phyloP scores from a whole-genome alignment of 257 asterid species.

The Pogostemon cablin region DNA sequence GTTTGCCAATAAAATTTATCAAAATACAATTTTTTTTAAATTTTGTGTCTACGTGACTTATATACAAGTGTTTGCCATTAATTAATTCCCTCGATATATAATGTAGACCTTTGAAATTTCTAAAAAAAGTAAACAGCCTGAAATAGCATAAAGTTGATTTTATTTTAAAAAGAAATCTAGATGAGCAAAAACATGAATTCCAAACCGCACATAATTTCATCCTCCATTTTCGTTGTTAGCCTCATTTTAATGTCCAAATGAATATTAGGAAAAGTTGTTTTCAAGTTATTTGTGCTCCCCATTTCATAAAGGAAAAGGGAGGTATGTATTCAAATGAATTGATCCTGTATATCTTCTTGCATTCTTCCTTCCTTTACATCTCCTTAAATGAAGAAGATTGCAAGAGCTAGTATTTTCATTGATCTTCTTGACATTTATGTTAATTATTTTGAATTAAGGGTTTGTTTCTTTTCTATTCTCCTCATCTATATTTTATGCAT shows the following conservation, averaged over 20 bases:
- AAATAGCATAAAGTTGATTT: not conserved
- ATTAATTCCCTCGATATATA: too few species aligned
- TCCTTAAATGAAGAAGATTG: not conserved
- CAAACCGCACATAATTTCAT: slow-evolving; percentile 21
- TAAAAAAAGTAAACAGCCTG: too few species aligned
- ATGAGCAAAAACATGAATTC: not conserved
- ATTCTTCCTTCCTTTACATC: not conserved
- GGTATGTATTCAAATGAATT: slow-evolving; percentile 27
- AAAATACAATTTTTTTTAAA: too few species aligned
- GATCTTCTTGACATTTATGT: not conserved
- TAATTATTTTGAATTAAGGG: not conserved
- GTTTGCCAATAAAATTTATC: too few species aligned
- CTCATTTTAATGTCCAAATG: not conserved
- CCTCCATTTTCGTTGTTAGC: not conserved
- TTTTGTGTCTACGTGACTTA: too few species aligned
- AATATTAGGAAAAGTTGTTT: not conserved
- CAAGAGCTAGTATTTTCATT: not conserved
- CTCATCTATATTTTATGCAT: not conserved
- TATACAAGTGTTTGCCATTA: too few species aligned
- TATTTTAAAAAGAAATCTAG: not conserved
- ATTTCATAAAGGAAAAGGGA: slow-evolving; percentile 25
- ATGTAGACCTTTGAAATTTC: too few species aligned
- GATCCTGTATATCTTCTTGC: not conserved
- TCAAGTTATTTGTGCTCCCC: slow-evolving; percentile 27
- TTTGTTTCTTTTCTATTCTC: not conserved